Conservation (phyloP, 345 rosid genomes). For the Eucalyptus marginata region DNA sequence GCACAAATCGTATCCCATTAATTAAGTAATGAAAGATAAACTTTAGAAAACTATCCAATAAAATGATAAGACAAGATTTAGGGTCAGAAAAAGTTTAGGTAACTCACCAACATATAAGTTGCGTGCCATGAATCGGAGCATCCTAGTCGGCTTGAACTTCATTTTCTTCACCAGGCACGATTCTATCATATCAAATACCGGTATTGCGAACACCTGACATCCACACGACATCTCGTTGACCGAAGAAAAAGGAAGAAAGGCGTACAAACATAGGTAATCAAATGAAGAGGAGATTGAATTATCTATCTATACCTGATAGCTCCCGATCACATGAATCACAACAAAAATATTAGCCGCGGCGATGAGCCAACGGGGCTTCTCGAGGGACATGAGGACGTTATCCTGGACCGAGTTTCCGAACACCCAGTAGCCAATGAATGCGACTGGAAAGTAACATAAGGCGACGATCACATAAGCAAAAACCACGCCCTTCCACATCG, state of each 20-base stretch:
- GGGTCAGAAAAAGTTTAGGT: not conserved
- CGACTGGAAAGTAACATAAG: conserved; percentile 62
- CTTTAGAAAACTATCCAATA: not conserved
- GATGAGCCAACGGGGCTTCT: conserved; percentile 53
- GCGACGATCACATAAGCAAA: conserved; percentile 46
- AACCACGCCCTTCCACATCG: conserved; percentile 60
- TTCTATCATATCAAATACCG: conserved; percentile 61
- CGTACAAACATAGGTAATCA: not conserved
- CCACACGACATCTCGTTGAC: not conserved
- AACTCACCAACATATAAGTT: conserved; percentile 45
- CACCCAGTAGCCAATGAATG: conserved; percentile 33
- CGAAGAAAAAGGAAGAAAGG: not conserved
- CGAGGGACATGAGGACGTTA: conserved; percentile 42
- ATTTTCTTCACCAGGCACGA: conserved; percentile 25
- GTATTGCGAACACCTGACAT: conserved; percentile 45
- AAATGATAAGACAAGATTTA: not conserved
- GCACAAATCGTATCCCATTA: not conserved
- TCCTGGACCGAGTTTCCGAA: conserved; percentile 54
- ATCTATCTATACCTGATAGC: conserved; percentile 38
- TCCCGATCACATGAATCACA: conserved; percentile 60
- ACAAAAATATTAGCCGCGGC: conserved; percentile 46
- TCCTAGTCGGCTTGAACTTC: conserved; percentile 29
- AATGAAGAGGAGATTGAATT: no score
- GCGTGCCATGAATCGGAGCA: conserved; percentile 42
- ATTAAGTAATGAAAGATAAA: not conserved